Conservation (phyloP, 441 rosid genomes). For the Euphorbia schlechtendalii region DNA sequence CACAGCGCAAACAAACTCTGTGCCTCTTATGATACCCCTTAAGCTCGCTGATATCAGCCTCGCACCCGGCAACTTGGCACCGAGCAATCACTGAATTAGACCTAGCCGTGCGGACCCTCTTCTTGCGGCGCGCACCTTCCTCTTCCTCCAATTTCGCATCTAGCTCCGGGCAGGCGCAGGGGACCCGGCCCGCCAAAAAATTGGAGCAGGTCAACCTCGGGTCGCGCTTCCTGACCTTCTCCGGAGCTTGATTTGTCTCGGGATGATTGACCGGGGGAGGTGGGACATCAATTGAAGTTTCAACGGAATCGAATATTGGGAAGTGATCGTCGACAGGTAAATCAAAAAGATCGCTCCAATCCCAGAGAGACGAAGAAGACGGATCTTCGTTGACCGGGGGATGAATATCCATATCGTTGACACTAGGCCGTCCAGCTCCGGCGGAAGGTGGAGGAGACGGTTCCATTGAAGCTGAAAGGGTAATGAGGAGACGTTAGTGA, state of each 20-base stretch:
- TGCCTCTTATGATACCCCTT: constrained; percentile 93
- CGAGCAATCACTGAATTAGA: constrained; percentile 29
- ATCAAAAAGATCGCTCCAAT: constrained; percentile 76
- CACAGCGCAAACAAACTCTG: constrained; percentile 85
- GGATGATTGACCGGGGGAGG: neutral
- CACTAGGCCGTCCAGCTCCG: constrained; percentile 2
- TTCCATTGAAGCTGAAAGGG: constrained; percentile 23
- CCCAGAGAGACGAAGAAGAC: constrained; percentile 55
- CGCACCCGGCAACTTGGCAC: constrained; percentile 81
- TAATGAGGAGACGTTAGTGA: neutral
- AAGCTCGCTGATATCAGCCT: constrained; percentile 74
- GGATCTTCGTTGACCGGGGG: constrained; percentile 33
- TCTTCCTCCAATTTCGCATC: constrained; percentile 61
- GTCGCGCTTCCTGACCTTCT: constrained; percentile 81
- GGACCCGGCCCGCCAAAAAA: constrained; percentile 67
- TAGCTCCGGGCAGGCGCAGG: constrained; percentile 90
- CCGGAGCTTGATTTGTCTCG: constrained; percentile 20
- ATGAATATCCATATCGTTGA: constrained; percentile 35
- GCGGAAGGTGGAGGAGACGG: constrained; percentile 19
- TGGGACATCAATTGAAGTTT: neutral
- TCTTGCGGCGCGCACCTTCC: constrained; percentile 41
- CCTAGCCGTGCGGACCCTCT: constrained; percentile 45
- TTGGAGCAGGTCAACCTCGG: constrained; percentile 78
- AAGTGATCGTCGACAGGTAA: constrained; percentile 58
- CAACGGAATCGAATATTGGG: constrained; percentile 29